phyloP scores from a whole-genome alignment of 1,284 basidiomycete species.

The Boletus sp. region DNA sequence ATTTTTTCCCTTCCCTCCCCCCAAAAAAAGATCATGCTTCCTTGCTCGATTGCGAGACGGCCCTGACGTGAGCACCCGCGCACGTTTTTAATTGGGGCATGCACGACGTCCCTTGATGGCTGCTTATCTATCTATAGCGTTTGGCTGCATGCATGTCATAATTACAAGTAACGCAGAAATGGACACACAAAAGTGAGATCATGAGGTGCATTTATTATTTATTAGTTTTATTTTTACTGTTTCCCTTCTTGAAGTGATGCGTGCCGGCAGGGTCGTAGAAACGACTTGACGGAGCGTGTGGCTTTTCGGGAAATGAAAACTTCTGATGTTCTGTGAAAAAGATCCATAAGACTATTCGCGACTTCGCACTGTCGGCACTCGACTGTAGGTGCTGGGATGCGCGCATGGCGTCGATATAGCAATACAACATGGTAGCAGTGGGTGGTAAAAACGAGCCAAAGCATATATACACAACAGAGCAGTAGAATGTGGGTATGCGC shows the following conservation, averaged over 20 bases:
- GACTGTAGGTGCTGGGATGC: not conserved
- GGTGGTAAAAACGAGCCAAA: slow-evolving; percentile 6
- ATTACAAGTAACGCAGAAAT: not conserved
- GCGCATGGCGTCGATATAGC: too few species aligned
- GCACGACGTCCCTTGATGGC: not conserved
- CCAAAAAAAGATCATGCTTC: not conserved
- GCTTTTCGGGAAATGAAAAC: slow-evolving; percentile 11
- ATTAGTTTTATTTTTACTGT: too few species aligned
- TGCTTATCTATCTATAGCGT: slow-evolving; percentile 14
- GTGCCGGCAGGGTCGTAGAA: slow-evolving; percentile 18
- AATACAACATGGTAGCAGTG: slow-evolving; percentile 26
- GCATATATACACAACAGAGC: slow-evolving; percentile 17
- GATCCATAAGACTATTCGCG: not conserved
- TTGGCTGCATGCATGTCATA: slow-evolving; percentile 7
- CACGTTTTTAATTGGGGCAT: too few species aligned
- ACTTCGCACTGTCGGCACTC: not conserved
- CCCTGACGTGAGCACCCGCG: not conserved
- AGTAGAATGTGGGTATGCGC: slow-evolving; percentile 19
- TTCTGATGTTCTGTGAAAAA: slow-evolving; percentile 9
- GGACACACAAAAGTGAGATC: slow-evolving; percentile 6
- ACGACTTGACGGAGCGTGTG: not conserved
- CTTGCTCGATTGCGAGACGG: not conserved
- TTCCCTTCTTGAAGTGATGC: slow-evolving; percentile 7
- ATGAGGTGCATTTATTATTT: slow-evolving; percentile 1
- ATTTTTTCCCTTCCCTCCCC: not conserved